Base-by-base conservation (phyloP, 768 basidiomycete genomes). In the Lactarius hatsudake region DNA sequence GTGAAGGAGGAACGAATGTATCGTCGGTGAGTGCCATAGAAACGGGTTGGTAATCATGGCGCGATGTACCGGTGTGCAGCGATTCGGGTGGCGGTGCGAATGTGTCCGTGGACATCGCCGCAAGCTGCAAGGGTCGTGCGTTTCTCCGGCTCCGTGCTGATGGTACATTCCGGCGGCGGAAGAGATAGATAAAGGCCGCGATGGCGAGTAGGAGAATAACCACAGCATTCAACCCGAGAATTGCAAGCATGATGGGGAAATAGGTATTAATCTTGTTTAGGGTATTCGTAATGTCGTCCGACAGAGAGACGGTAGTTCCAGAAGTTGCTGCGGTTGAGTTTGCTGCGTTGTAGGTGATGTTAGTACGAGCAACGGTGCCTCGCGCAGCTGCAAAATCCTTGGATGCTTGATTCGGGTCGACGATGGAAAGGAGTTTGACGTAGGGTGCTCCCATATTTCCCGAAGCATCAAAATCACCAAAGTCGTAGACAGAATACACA, bases 401-500 rank as follows among this genome's bases (percentile, higher is more conserved):
- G 18, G 90, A 91, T 26, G 90, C 92, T 61, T 85, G 73, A 71
- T 86, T 79, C 23, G 92, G 87, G 73, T 92, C 81, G 67, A 90
- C 76, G 61, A 92, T 81, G 17, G 90, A 78, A 68, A 92, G 81
- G 45, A 94, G 77, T 76, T 88, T 87, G 78, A 94, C 83, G 75
- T 90, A 92, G 5, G 93, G 93, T 73, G 87, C 76, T 48, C 90
- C 91, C 86, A 87, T 87, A 18, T 82, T 76, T 43, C 86, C 87
- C 5, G 81, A 78, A 15, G 81, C 74, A 73, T 87, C 84, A 71
- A 85, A 92, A 77, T 94, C 90, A 28, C 92, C 92, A 73, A 89
- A 94, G 76, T 93, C 89, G 75, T 93, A 94, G 64, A 94, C 78
- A 9, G 90, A 84, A 76, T 94, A 94, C 45, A 93, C 78, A 18